Base-by-base conservation (phyloP, 2,329 filamentous ascomycete genomes). In the Trichophyton simii region DNA sequence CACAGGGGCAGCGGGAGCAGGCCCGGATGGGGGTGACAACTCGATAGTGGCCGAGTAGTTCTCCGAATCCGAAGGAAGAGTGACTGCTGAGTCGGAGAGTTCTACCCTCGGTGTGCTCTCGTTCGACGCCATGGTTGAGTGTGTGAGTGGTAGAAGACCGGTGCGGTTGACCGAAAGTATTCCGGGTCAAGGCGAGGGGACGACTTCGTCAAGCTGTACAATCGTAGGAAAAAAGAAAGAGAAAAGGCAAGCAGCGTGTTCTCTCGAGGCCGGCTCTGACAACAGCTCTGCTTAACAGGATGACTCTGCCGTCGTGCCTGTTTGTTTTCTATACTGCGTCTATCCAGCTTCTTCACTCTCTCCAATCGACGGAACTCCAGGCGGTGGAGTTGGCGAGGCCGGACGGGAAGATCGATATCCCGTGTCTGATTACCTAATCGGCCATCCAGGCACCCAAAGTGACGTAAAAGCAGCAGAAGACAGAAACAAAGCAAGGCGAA, bases 61-160 rank as follows among this genome's bases (percentile, higher is more conserved):
- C 65, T 78, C 76, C 25, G 76, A 78, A 65, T 78, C 76, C n/a
- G 76, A 78, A 57, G 76, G 76, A 58, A 78, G 72, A 2, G 76
- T 78, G 63, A 76, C 60, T 41, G 72, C 68, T n/a, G 74, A 76
- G 64, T 76, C 74, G 63, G 72, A 75, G 59, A 76, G 72, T 66
- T 75, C 74, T 64, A 69, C 69, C 50, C 68, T 67, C 61, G 72
- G 58, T 13, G 58, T 70, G 66, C 67, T 63, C 58, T 70, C 65
- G 55, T 73, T 69, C 58, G 72, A 71, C 59, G 72, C 68, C 71
- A 73, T 76, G 38, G 34, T 46, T 55, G 54, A 50, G 82, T 62
- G 86, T 83, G 65, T 78, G 80, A 18, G n/a, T 8, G 13, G 20
- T 15, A 52, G 36, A 34, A 52, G 6, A 9, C 25, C 48, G 36